Base-by-base conservation (phyloP, 2,329 filamentous ascomycete genomes). In the Phyllosticta citriasiana region DNA sequence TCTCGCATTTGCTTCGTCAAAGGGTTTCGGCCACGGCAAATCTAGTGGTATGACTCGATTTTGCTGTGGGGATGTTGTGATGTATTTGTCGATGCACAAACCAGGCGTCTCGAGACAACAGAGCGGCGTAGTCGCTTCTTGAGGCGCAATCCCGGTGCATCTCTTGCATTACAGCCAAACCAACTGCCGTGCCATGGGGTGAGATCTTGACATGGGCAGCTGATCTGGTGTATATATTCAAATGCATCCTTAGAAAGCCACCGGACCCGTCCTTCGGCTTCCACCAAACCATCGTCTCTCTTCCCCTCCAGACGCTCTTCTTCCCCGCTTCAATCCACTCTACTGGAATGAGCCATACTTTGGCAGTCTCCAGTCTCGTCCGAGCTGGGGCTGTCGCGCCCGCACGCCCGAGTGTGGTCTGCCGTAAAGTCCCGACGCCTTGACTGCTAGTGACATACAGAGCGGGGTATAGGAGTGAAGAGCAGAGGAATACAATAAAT, bases 391-490 rank as follows among this genome's bases (percentile, higher is more conserved):
- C 30, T 2, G 52, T 16, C 14, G 33, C 33, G 33, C 33, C 33
- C 33, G 33, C 33, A 40, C 33, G 33, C 24, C 22, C 40, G 58
- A 53, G 47, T 25, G 51, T 40, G 53, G 58, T 55, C 53, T 53
- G 53, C 58, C 58, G 58, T 55, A 25, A 60, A 55, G 58, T 25
- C 58, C 58, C 58, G 58, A 60, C 22, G 24, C 10, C 24, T 25
- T 53, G 9, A 16, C 14, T 12, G 14, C 33, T 40, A 16, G 33
- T 10, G 14, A 10, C 33, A 30, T 8, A 10, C 8, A 40, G 10
- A 2, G 33, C 33, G 33, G 33, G 33, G 33, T 40, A 8, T 16
- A 16, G 33, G 33, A 4, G 33, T 14, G 10, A 40, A 40, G 33
- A 40, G 33, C 33, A 40, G 33, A 40, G 33, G 33, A 40, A 12